These are phyloP conservation scores for Thozetella sp. DNA, from an alignment of 495 filamentous ascomycete genomes.

Conservation along the genomic window DNA sequence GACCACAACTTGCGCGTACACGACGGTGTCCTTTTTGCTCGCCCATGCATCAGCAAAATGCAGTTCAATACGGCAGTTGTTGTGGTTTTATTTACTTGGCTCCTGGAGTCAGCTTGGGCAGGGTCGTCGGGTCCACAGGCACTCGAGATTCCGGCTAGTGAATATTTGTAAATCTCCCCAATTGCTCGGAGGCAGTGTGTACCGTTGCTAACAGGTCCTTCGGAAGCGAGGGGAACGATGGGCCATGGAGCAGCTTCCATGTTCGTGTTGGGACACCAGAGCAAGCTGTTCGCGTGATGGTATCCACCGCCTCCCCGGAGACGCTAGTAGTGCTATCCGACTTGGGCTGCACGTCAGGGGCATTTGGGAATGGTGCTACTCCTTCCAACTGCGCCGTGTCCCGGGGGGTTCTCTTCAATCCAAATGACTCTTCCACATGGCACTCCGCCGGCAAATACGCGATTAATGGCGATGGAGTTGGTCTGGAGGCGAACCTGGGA, in stretches of 20 bases:
- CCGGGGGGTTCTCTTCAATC: slow-evolving; percentile 49
- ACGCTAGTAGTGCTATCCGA: slow-evolving; percentile 38
- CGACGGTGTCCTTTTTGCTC: not conserved
- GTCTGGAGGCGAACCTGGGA: slow-evolving; percentile 42
- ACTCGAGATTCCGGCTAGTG: slow-evolving; percentile 16
- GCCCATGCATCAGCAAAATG: slow-evolving; percentile 1
- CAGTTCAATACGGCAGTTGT: not conserved
- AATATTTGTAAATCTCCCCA: slow-evolving; percentile 22
- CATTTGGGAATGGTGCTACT: slow-evolving; percentile 21
- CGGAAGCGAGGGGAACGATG: slow-evolving; percentile 41
- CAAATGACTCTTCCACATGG: slow-evolving; percentile 52
- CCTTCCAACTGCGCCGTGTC: slow-evolving; percentile 40
- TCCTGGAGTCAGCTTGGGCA: not conserved
- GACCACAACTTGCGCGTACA: not conserved
- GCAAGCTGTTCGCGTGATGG: slow-evolving; percentile 34
- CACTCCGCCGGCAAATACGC: slow-evolving; percentile 31
- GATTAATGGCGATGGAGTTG: slow-evolving; percentile 37
- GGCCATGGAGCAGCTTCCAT: slow-evolving; percentile 35
- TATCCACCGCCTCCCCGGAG: slow-evolving; percentile 33
- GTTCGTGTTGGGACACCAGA: slow-evolving; percentile 35
- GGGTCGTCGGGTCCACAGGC: slow-evolving; percentile 3
- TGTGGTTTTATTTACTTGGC: slow-evolving; percentile 4
- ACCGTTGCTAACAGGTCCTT: slow-evolving; percentile 7
- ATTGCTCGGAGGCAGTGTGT: slow-evolving; percentile 4
- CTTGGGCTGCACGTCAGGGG: slow-evolving; percentile 31